phyloP scores from a whole-genome alignment of 768 basidiomycete species.

The Amanita exitialis region DNA sequence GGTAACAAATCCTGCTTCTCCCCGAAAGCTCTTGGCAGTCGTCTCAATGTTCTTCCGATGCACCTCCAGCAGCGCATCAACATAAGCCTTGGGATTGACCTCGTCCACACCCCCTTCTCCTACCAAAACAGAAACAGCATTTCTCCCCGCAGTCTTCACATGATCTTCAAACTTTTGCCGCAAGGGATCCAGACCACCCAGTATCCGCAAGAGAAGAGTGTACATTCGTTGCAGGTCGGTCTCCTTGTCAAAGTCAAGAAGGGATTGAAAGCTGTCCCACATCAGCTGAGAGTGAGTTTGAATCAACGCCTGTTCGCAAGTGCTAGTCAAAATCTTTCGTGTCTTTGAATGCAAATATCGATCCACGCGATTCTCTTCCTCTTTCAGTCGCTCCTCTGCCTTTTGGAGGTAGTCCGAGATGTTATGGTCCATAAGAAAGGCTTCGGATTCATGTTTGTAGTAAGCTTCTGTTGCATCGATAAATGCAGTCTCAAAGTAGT shows the following conservation, averaged over 20 bases:
- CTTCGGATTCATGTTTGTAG: constrained; percentile 86
- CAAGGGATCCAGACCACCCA: constrained; percentile 83
- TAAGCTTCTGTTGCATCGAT: constrained; percentile 82
- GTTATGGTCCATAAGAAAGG: constrained; percentile 80
- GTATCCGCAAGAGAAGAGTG: constrained; percentile 80
- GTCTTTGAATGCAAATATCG: constrained; percentile 87
- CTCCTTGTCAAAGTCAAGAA: constrained; percentile 90
- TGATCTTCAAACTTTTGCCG: constrained; percentile 91
- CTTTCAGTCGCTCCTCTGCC: constrained; percentile 83
- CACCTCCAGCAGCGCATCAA: constrained; percentile 85
- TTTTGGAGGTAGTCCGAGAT: constrained; percentile 94
- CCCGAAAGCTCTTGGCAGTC: constrained; percentile 80
- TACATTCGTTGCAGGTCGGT: constrained; percentile 96
- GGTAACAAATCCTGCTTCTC: constrained; percentile 89
- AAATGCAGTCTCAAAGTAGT: constrained; percentile 86
- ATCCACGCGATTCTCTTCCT: constrained; percentile 94
- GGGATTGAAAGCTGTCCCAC: constrained; percentile 87
- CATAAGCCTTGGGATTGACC: constrained; percentile 88
- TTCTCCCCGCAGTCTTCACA: constrained; percentile 83
- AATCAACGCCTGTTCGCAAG: constrained; percentile 91
- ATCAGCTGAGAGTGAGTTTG: constrained; percentile 74
- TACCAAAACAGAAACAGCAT: constrained; percentile 69
- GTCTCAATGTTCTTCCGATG: constrained; percentile 89
- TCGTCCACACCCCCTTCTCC: constrained; percentile 46
- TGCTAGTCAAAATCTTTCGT: constrained; percentile 65